Conservation (phyloP, 1,284 basidiomycete genomes). For the Abortiporus biennis region DNA sequence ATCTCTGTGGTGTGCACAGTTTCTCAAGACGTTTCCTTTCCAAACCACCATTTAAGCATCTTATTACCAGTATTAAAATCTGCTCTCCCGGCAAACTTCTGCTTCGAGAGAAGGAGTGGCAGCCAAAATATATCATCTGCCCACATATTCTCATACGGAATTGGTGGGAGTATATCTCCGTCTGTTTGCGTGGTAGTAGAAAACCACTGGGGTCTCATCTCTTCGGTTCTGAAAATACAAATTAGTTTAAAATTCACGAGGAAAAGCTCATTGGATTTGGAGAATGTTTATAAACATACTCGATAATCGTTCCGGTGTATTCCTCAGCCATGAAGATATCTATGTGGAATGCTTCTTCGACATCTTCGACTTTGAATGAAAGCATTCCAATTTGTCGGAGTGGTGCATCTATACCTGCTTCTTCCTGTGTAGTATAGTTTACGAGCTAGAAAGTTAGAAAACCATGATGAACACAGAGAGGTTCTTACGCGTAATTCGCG, state of each 20-base stretch:
- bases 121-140: slow-evolving; percentile 58
- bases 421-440: slow-evolving; percentile 47
- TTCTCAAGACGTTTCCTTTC: slow-evolving; percentile 13
- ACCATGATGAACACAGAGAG: no score
- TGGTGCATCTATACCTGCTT: slow-evolving; percentile 62
- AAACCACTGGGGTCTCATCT: slow-evolving; percentile 70
- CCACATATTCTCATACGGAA: slow-evolving; percentile 61
- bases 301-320: slow-evolving; percentile 47
- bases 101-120: slow-evolving; percentile 43
- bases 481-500: slow-evolving; percentile 66
- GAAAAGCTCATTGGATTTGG: background rate
- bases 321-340: slow-evolving; percentile 56
- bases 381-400: slow-evolving; percentile 54
- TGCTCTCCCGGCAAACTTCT: slow-evolving; percentile 47
- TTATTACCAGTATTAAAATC: slow-evolving; percentile 39
- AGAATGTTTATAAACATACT: slow-evolving; percentile 37
- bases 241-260: background rate
- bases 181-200: slow-evolving; percentile 17
- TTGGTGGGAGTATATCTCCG: slow-evolving; percentile 19
- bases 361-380: slow-evolving; percentile 48
- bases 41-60: slow-evolving; percentile 54
- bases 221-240: slow-evolving; percentile 45
- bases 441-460: no score
- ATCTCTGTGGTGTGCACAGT: background rate
- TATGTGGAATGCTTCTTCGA: slow-evolving; percentile 58